Evolutionary conservation across 768 basidiomycete genomes (phyloP), one percentile per base, ranked within the genome.

Genomic region (Cystofilobasidium macerans): DNA sequence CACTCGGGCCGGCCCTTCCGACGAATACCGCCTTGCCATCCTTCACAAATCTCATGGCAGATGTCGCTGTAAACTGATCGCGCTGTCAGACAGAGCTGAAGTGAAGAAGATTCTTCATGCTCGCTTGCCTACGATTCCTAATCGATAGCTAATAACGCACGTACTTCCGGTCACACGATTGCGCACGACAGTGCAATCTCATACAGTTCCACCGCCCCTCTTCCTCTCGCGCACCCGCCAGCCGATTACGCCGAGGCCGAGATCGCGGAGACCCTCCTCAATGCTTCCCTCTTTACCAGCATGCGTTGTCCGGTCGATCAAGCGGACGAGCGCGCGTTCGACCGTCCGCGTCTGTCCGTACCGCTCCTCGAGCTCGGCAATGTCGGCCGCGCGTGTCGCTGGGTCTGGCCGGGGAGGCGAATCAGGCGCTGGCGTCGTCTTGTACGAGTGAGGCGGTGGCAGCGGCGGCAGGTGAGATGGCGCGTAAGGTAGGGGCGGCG

Each of bases 271-370:
- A 8, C 26, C 28, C 51, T 54, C 51, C 28, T 54, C 51, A 7
- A 54, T 9, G 51, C 51, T 54, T 7, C 51, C 51, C 51, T 28
- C 28, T 30, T 18, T n/a, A 16, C 51, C 51, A 16, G 51, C 51
- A 30, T 54, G 51, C 26, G 51, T 54, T 30, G 51, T 54, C 28
- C 30, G 13, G 30, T 54, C 51, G 28, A 54, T 54, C 28, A 54
- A 30, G 28, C 51, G 26, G 26, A 54, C 51, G 51, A 54, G 51
- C 30, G 51, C 51, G 51, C 51, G 28, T 30, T 54, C 51, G 30
- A 54, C 51, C 28, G 51, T 54, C 30, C 51, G 26, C 51, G 51
- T 54, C 51, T 54, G 51, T 6, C 5, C 51, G 14, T 54, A 54
- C 28, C 51, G 51, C 51, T 32, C 51, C 30, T 54, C 51, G 28